Evolutionary conservation across 1,284 basidiomycete species (phyloP).

Genomic region (Ceratobasidium papillatum): DNA sequence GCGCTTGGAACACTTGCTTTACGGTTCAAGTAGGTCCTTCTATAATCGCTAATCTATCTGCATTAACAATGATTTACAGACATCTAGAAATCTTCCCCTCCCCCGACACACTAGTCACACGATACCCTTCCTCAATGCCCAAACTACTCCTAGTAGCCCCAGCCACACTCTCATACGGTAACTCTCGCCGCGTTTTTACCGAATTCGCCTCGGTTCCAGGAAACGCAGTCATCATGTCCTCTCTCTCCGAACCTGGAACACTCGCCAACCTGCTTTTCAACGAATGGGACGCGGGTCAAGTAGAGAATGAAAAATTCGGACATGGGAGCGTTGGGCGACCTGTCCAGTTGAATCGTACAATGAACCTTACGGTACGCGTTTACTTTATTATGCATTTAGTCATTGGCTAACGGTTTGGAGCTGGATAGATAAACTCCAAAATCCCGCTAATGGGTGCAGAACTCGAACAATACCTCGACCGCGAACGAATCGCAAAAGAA

Average conservation of each 20-base stretch:
- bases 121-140: constrained; percentile 84
- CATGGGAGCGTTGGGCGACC: constrained; percentile 87
- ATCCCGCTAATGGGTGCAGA: constrained; percentile 87
- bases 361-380: constrained; percentile 71
- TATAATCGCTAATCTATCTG: not conserved
- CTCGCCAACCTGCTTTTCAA: constrained; percentile 83
- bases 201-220: constrained; percentile 82
- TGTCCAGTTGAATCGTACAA: constrained; percentile 74
- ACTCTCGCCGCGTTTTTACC: constrained; percentile 84
- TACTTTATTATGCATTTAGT: not conserved
- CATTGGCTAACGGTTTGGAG: not conserved
- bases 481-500: constrained; percentile 83
- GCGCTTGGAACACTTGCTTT: constrained; percentile 78
- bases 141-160: constrained; percentile 96
- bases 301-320: constrained; percentile 82
- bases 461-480: constrained; percentile 81
- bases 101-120: constrained; percentile 80
- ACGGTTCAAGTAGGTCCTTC: constrained; percentile 68
- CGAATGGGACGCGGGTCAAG: constrained; percentile 84
- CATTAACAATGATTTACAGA: constrained; percentile 55
- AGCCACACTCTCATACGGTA: constrained; percentile 90
- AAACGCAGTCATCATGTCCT: constrained; percentile 87
- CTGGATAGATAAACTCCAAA: constrained; percentile 83
- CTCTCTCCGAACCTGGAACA: constrained; percentile 79
- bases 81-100: constrained; percentile 90